Percentiles rank a stretch among this genome's conserved stretches.
These are phyloP conservation scores for Isatis tinctoria DNA, from an alignment of 345 rosid genomes.

Conservation along the genomic window DNA sequence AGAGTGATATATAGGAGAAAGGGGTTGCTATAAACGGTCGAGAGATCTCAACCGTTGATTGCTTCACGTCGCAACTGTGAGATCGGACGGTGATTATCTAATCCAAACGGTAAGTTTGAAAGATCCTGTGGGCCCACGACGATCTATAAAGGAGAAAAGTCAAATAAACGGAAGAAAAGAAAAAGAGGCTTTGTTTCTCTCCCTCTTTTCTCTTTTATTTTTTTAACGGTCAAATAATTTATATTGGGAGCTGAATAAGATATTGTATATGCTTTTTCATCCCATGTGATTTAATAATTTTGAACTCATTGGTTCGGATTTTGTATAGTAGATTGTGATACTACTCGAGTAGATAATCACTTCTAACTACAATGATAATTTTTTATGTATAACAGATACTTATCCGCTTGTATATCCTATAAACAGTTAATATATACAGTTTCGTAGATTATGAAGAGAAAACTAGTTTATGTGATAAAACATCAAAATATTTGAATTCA, in stretches of 20 bases:
- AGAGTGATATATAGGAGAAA: slow-evolving; percentile 10
- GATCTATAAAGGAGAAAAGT: slow-evolving; percentile 20
- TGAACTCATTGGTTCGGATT: slow-evolving; percentile 22
- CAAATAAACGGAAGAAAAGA: slow-evolving; percentile 21
- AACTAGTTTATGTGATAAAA: neutral
- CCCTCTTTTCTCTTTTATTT: neutral
- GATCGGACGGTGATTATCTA: slow-evolving; percentile 33
- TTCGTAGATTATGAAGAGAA: neutral
- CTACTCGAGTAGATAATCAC: slow-evolving; percentile 5
- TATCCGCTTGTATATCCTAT: no score
- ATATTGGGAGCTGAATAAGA: slow-evolving; percentile 9
- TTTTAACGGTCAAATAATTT: slow-evolving; percentile 40
- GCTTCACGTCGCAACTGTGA: neutral
- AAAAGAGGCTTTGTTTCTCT: neutral
- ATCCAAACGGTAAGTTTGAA: slow-evolving; percentile 45
- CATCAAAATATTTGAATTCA: neutral
- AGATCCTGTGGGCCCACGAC: neutral
- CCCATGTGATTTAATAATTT: slow-evolving; percentile 28
- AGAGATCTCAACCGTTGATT: slow-evolving; percentile 34
- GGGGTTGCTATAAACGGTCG: slow-evolving; percentile 46
- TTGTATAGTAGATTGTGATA: neutral
- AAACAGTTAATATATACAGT: no score
- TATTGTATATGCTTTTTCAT: slow-evolving; percentile 3
- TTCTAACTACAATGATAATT: neutral
- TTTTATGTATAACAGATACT: no score